These are phyloP conservation scores for Populus deltoides DNA, from an alignment of 345 rosid genomes.

Conservation along the genomic window DNA sequence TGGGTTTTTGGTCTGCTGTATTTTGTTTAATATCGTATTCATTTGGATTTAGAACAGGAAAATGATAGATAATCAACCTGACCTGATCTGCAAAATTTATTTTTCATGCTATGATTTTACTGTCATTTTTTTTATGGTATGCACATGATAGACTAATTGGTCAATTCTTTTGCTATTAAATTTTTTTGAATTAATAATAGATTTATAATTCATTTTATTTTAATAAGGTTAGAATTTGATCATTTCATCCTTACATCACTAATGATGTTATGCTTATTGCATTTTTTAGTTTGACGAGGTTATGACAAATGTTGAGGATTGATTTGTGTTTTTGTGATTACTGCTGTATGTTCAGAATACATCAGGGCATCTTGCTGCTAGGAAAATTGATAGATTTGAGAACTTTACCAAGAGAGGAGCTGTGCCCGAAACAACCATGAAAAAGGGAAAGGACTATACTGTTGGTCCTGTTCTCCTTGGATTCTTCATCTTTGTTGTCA, in stretches of 20 bases:
- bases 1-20: neutral
- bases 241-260: constrained; percentile 33
- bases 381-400: constrained; percentile 74
- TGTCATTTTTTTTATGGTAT: neutral
- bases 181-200: neutral
- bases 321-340: neutral
- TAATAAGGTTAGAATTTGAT: neutral
- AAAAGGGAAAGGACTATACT: constrained; percentile 83
- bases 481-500: constrained; percentile 85
- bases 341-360: constrained; percentile 53
- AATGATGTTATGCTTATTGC: neutral
- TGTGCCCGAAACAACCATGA: constrained; percentile 72
- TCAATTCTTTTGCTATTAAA: neutral
- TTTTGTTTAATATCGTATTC: neutral
- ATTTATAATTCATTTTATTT: neutral
- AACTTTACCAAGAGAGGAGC: constrained; percentile 78
- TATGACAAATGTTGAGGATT: neutral
- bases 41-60: neutral
- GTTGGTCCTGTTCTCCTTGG: constrained; percentile 86
- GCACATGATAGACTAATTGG: neutral
- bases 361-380: constrained; percentile 74
- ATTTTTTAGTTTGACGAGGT: neutral
- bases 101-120: neutral
- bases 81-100: neutral
- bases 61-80: neutral